Percentiles rank a stretch among this genome's conserved stretches.
Evolutionary conservation across 2,329 filamentous ascomycete genomes (phyloP).

Genomic region (Verticillium alfalfae): DNA sequence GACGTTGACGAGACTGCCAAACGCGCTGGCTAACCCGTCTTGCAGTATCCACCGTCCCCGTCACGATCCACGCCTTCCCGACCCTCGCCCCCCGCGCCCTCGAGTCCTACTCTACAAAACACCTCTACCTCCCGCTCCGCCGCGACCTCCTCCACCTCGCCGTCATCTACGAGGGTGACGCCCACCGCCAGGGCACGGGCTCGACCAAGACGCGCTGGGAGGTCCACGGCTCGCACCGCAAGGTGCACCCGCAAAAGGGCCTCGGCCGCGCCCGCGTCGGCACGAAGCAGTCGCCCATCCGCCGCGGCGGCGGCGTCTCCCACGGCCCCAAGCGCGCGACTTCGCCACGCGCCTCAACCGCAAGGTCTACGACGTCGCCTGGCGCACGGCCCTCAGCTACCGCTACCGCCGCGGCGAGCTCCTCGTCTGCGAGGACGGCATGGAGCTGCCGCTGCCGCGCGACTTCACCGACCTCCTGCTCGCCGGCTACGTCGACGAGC

Average conservation of each 20-base stretch:
- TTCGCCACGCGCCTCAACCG: slow-evolving; percentile 77
- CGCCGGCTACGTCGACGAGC: slow-evolving; percentile 34
- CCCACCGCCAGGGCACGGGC: slow-evolving; percentile 80
- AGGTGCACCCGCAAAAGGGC: slow-evolving; percentile 84
- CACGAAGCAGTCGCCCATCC: slow-evolving; percentile 73
- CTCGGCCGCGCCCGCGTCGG: slow-evolving; percentile 74
- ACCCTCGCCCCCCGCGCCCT: slow-evolving; percentile 77
- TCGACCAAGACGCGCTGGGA: slow-evolving; percentile 76
- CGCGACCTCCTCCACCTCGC: slow-evolving; percentile 90
- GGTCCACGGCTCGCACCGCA: slow-evolving; percentile 76
- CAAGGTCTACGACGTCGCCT: slow-evolving; percentile 94
- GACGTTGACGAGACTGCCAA: not conserved
- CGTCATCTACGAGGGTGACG: slow-evolving; percentile 87
- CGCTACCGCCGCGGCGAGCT: slow-evolving; percentile 84
- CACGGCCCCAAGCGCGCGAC: slow-evolving; percentile 87
- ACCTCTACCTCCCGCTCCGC: slow-evolving; percentile 81
- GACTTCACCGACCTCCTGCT: slow-evolving; percentile 39
- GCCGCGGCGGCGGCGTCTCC: slow-evolving; percentile 78
- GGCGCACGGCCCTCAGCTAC: slow-evolving; percentile 90
- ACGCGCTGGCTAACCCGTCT: slow-evolving; percentile 5
- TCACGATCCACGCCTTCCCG: slow-evolving; percentile 89
- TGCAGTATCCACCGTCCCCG: slow-evolving; percentile 59
- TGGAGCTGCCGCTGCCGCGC: slow-evolving; percentile 57
- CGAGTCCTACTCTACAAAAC: slow-evolving; percentile 71
- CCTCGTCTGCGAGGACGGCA: slow-evolving; percentile 73